Evolutionary conservation across 1,284 basidiomycete genomes (phyloP).

Genomic region (Phlebopus sp.): DNA sequence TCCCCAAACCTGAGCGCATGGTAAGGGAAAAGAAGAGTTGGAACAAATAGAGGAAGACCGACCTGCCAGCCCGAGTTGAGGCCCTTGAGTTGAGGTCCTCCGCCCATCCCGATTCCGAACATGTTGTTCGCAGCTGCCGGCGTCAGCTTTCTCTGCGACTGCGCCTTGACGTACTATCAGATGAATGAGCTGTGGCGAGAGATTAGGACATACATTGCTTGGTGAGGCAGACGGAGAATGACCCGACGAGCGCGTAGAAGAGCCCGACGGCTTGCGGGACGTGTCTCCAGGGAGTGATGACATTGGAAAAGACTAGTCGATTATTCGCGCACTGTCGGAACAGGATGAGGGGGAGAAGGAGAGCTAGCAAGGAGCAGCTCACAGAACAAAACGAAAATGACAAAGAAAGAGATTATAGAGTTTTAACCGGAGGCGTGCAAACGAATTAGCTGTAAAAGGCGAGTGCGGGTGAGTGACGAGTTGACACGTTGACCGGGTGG

Average conservation of each 20-base stretch:
- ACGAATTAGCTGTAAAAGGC: conserved; percentile 35
- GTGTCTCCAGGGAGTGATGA: conserved; percentile 47
- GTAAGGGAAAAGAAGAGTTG: conserved; percentile 6
- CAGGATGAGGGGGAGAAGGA: conserved; percentile 16
- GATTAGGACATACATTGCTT: conserved; percentile 41
- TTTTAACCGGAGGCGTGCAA: conserved; percentile 30
- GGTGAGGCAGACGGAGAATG: conserved; percentile 61
- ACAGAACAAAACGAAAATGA: conserved; percentile 29
- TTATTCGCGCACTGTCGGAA: conserved; percentile 30
- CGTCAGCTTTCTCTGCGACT: conserved; percentile 47
- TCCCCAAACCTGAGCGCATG: conserved; percentile 54
- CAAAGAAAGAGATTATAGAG: conserved; percentile 31
- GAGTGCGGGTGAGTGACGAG: conserved; percentile 23
- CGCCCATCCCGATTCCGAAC: conserved; percentile 52
- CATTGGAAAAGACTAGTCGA: conserved; percentile 40
- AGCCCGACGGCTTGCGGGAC: conserved; percentile 64
- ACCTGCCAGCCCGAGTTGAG: conserved; percentile 73
- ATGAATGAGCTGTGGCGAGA: conserved; percentile 6
- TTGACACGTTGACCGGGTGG: conserved; percentile 18
- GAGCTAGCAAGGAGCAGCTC: conserved; percentile 18
- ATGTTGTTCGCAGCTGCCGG: conserved; percentile 43
- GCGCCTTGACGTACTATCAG: conserved; percentile 24
- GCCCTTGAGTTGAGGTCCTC: conserved; percentile 46
- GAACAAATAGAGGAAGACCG: conserved; percentile 24
- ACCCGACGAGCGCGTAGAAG: conserved; percentile 58